Base-by-base conservation (phyloP, 208 protist species). In the Leishmania amazonensis region DNA sequence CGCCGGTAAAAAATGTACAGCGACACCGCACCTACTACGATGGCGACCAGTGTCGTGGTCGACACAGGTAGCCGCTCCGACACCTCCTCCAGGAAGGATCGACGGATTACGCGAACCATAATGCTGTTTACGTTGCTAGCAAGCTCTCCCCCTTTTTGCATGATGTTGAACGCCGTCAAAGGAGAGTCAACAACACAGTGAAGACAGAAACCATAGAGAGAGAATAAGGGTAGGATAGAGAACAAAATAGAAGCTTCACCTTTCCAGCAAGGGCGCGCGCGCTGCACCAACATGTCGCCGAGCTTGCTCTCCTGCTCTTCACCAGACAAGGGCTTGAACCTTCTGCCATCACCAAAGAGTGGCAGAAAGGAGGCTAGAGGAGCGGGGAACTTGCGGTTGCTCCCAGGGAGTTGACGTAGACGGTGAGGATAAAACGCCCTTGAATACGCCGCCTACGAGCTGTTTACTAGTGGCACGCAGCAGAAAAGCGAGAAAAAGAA, bases 31-130 rank as follows among this genome's bases (percentile, higher is more conserved):
- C 91, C 92, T 71, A 94, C 87, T 3, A 88, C 86, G 57, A 90
- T 71, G 4, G 87, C 85, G 11, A 95, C 78, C 15, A 93, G 40
- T 31, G 87, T 89, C n/a, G 83, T 88, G 38, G 89, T 83, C 35
- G 86, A 90, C 58, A 80, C 81, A 9, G 82, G 83, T 40, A 93
- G 70, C 54, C 87, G 74, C 74, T 95, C 83, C 31, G 82, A 75
- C 54, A 97, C n/a, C 76, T 80, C 83, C 70, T 95, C 90, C 74
- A 93, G 85, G 24, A 97, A 83, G n/a, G 92, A 90, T 73, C 82
- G 78, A 40, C 81, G 83, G 79, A 83, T 54, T 71, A 85, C 77
- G 49, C 82, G 72, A n/a, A 21, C 78, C 82, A 85, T 85, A 15
- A 77, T 40, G 57, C 31, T 21, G 38, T 58, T 42, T 42, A 51